Base-by-base conservation (phyloP, 192 early-diverging fungal genomes). In the Allomyces macrogynus region DNA sequence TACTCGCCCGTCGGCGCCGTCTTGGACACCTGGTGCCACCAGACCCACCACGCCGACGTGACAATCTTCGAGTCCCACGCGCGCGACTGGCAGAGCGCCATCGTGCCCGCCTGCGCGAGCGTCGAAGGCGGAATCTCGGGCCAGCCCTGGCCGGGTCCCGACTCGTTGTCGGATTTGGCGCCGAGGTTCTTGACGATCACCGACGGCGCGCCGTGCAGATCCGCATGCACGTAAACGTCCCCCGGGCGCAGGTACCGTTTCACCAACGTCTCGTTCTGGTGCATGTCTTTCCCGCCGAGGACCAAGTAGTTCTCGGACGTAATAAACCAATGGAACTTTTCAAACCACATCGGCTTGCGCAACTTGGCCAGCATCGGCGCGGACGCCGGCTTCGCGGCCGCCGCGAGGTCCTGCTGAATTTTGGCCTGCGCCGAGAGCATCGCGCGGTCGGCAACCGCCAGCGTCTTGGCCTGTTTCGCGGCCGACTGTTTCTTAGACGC, bases 51-150 rank as follows among this genome's bases (percentile, higher is more conserved):
- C 0, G 94, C 91, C 24, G 82, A 84, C 7, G 89, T 93, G 18
- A 97, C 83, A 68, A 95, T 90, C 71, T 99, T 99, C 24, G 90
- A 82, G 62, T 99, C 95, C 95, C 95, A 99, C 11, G 95, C 95
- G 25, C 86, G 84, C 25, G 88, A 91, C 72, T 90, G 84, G 63
- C 90, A 92, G 3, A 99, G 87, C 60, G 89, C 88, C 93, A 97
- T 93, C 27, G 90, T 83, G 16, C 89, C 93, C 5, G 95, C 95
- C 76, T 99, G 95, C 68, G 86, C 87, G 63, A 96, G 77, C 12
- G 93, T 96, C 25, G 83, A 86, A 1, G 91, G 92, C 27, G 94
- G 91, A 27, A 95, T 85, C 5, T 57, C 49, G 9, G 81, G 74
- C 5, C 77, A 71, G 26, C 74, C 75, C 23, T 69, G 72, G 23